Evolutionary conservation across 2,329 filamentous ascomycete genomes (phyloP).

Genomic region (Sclerotinia spermophila): DNA sequence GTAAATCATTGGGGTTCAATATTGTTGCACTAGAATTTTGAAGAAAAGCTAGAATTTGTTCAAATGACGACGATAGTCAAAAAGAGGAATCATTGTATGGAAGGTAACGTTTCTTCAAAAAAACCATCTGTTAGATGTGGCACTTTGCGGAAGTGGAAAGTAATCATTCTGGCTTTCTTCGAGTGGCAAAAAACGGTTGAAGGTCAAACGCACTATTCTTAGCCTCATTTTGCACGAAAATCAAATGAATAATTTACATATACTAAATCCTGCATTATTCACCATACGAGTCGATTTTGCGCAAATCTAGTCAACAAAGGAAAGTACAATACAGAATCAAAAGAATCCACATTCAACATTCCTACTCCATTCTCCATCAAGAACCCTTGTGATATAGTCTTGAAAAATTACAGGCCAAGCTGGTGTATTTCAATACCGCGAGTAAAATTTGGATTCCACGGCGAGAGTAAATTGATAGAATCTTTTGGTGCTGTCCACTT

Average conservation of each 20-base stretch:
- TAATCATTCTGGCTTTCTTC: not conserved
- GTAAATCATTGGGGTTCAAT: not conserved
- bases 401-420: constrained; percentile 40
- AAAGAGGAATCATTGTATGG: not conserved
- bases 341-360: constrained; percentile 43
- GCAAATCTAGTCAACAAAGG: not conserved
- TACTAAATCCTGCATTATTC: not conserved
- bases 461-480: not conserved
- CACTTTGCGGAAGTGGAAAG: not conserved
- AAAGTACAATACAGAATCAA: not conserved
- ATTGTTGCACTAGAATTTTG: not conserved
- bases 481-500: not conserved
- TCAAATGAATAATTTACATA: not conserved
- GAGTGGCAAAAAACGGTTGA: not conserved
- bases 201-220: not conserved
- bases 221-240: not conserved
- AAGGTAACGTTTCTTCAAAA: not conserved
- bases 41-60: not conserved
- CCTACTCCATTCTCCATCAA: constrained; percentile 41
- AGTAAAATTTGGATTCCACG: not conserved
- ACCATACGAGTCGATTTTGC: not conserved
- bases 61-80: not conserved
- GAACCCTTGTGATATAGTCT: constrained; percentile 42
- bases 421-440: constrained; percentile 42
- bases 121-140: not conserved